Base-by-base conservation (phyloP, 2,329 filamentous ascomycete species). In the Aureobasidium musti region DNA sequence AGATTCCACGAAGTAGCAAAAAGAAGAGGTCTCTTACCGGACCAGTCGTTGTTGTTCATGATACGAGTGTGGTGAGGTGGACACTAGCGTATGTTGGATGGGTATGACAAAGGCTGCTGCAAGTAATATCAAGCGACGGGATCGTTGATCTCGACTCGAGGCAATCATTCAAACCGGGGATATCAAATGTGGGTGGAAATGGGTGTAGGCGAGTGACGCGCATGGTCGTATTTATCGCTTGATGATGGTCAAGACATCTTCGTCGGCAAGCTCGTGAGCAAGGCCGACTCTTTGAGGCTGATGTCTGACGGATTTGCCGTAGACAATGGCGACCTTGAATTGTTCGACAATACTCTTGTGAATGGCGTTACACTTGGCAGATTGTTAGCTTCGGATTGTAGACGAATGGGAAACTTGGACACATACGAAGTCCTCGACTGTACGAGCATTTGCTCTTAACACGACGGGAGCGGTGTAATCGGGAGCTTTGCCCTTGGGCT, bases 291-390 rank as follows among this genome's bases (percentile, higher is more conserved):
- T 87, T 81, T 99, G 95, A 71, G 95, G 95, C 81, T 98, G 95
- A 82, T 99, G 95, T 84, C 98, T 98, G 72, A 98, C 94, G 66
- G 93, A 97, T 78, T 94, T 95, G 72, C 95, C 95, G 79, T 98
- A 99, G 49, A 99, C 95, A 76, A 99, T 89, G 65, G 95, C 95
- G 69, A 89, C 87, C 80, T 94, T 96, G 84, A 99, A 99, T 73
- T 97, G 89, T 73, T 99, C 95, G 66, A 95, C 85, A 76, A 99
- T 98, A 66, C 88, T 96, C 77, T 95, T 92, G 81, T 99, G 95
- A 77, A 99, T 99, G 71, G 91, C 86, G 81, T 97, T 97, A 81
- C 95, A 99, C 92, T 97, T 75, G 65, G 26, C 19, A 67, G 49
- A 65, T 53, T 63, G 74, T 82, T 75, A 82, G 79, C 78, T 69